Conservation (phyloP, 495 filamentous ascomycete species). For the Parathielavia appendiculata region DNA sequence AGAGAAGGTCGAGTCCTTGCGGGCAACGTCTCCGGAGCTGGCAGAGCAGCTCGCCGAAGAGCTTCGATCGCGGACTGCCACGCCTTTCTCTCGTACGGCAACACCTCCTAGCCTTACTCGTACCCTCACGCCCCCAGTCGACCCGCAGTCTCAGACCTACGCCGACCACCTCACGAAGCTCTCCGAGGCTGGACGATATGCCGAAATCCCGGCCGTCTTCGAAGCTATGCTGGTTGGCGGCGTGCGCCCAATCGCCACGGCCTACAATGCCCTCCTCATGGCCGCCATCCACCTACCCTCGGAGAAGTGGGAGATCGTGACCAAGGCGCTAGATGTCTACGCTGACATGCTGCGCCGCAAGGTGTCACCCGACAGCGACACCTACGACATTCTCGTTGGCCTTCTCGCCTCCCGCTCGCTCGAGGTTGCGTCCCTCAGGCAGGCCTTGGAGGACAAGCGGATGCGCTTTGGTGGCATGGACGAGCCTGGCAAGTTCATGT, state of each 20-base stretch:
- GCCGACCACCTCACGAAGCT: conserved; percentile 72
- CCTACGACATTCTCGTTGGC: conserved; percentile 79
- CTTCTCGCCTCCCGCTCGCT: conserved; percentile 73
- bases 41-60: conserved; percentile 36
- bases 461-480: conserved; percentile 79
- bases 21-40: conserved; percentile 33
- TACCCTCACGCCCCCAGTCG: conserved; percentile 42
- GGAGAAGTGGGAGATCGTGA: conserved; percentile 70
- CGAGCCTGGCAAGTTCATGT: conserved; percentile 83
- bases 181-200: conserved; percentile 59
- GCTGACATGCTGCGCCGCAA: conserved; percentile 89
- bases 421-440: conserved; percentile 63
- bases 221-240: conserved; percentile 75
- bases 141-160: conserved; percentile 59
- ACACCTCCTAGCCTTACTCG: conserved; percentile 41
- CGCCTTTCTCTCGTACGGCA: conserved; percentile 36
- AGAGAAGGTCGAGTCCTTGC: conserved; percentile 38
- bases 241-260: conserved; percentile 68
- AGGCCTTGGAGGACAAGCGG: conserved; percentile 66
- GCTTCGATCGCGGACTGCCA: conserved; percentile 35
- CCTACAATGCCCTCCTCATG: conserved; percentile 84
- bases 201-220: conserved; percentile 84
- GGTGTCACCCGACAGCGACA: conserved; percentile 73
- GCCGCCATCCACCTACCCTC: conserved; percentile 71
- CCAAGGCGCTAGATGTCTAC: conserved; percentile 91